phyloP scores from a whole-genome alignment of 2,329 filamentous ascomycete genomes.

The Curvularia sp. region DNA sequence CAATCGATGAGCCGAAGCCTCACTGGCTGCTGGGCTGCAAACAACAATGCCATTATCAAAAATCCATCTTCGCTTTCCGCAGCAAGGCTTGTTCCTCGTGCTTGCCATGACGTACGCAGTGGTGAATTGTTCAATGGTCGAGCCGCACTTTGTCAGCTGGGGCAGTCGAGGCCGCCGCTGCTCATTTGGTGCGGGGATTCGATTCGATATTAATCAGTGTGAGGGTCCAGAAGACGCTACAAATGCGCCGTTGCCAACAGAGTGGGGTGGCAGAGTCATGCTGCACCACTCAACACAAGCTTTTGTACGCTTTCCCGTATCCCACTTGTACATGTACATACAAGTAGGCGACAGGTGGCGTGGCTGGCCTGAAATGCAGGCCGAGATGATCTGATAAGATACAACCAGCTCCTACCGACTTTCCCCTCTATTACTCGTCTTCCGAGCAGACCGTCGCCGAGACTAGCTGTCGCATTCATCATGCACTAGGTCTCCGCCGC shows the following conservation, averaged over 20 bases:
- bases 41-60: neutral
- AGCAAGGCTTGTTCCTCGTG: neutral
- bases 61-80: neutral
- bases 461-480: slow-evolving; percentile 24
- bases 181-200: slow-evolving; percentile 3
- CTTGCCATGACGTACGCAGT: neutral
- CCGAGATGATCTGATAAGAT: slow-evolving; percentile 45
- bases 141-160: neutral
- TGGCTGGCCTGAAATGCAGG: slow-evolving; percentile 12
- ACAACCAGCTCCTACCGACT: slow-evolving; percentile 16
- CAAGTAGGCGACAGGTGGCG: neutral
- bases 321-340: neutral
- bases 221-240: slow-evolving; percentile 10
- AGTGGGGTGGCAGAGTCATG: slow-evolving; percentile 10
- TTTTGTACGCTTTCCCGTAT: slow-evolving; percentile 4
- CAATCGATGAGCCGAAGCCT: neutral
- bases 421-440: slow-evolving; percentile 29
- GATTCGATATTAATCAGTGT: slow-evolving; percentile 13
- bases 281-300: slow-evolving; percentile 4
- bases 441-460: slow-evolving; percentile 22
- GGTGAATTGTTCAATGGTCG: neutral
- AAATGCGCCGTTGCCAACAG: neutral
- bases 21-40: neutral
- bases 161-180: neutral
- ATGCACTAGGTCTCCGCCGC: slow-evolving; percentile 23